Evolutionary conservation across 306 rosid species (phyloP), one percentile per base, ranked within the genome.

Genomic region (Datisca glomerata): DNA sequence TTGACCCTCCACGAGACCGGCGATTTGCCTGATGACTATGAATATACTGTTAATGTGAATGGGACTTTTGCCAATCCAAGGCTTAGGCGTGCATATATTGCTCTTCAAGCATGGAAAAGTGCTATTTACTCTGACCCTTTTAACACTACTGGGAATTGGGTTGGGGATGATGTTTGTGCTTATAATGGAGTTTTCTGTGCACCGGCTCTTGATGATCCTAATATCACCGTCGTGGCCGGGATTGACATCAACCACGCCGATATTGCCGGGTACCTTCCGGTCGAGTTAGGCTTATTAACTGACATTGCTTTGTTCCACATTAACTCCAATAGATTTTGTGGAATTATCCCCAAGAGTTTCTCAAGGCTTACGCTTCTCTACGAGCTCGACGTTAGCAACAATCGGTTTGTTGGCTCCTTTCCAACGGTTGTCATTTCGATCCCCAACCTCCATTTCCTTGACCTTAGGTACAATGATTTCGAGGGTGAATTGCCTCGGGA

Each of bases 211-310:
- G 93, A 83, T 48, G 58, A 89, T 57, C 70, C 18, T 13, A 52
- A 24, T 45, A 70, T 80, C 72, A 64, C 53, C 1, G 76, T 93
- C 18, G 95, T 89, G 16, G 95, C 97, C 24, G 97, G 97, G 16
- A 77, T 89, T 59, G 97, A 89, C 53, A 93, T 89, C 52, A 89
- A 89, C 68, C 95, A 80, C 21, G 93, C 77, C 23, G 98, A 89
- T 72, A 89, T 89, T 51, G 98, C 98, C 12, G 98, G 98, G 0
- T 84, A 84, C 53, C 46, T 89, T 22, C 98, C 98, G 6, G 91
- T 74, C 21, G 98, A 89, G 74, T 85, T 89, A 0, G 91, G 86
- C 3, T 22, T 89, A 1, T 76, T 89, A 2, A 24, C 18, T 1
- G 98, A 89, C 64, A 89, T 89, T 1, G 91, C 93, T 4, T 68